Conservation (phyloP, 148 eudicot genomes). For the Chenopodium formosanum region DNA sequence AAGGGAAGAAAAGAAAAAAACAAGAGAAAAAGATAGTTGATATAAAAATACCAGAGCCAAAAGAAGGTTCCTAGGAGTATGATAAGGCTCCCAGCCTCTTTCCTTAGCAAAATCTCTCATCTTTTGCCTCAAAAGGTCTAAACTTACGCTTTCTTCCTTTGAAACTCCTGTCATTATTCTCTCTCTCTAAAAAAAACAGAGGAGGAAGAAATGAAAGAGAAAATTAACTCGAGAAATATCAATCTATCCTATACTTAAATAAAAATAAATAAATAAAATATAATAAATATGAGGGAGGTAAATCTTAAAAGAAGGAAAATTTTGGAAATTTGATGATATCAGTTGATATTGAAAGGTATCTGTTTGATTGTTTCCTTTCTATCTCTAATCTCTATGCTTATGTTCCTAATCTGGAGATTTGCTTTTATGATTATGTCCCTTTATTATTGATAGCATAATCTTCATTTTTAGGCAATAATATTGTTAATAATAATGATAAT, state of each 20-base stretch:
- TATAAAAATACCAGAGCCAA: conserved; percentile 59
- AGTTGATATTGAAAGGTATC: no score
- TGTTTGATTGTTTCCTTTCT: background rate
- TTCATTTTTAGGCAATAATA: background rate
- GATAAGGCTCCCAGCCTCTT: conserved; percentile 68
- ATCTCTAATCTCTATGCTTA: conserved; percentile 12
- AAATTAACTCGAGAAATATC: no score
- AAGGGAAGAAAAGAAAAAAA: background rate
- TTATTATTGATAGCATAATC: background rate
- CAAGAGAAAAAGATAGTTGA: background rate
- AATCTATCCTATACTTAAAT: background rate
- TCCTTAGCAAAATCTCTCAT: conserved; percentile 64
- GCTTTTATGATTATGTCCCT: conserved; percentile 13
- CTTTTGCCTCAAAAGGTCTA: conserved; percentile 52
- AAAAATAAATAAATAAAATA: background rate
- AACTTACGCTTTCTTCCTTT: conserved; percentile 45
- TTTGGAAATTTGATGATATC: background rate
- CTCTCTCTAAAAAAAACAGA: background rate
- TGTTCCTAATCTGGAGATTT: conserved; percentile 4
- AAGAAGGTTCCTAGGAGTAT: conserved; percentile 84
- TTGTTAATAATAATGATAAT: background rate
- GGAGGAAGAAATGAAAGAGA: background rate
- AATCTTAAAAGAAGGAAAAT: background rate
- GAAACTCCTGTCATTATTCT: conserved; percentile 37
- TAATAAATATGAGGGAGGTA: background rate